A percentile compares a stretch with the other conserved stretches of the same genome.
Conservation (phyloP, 2,329 filamentous ascomycete species). For the Rutstroemia sydowiana region DNA sequence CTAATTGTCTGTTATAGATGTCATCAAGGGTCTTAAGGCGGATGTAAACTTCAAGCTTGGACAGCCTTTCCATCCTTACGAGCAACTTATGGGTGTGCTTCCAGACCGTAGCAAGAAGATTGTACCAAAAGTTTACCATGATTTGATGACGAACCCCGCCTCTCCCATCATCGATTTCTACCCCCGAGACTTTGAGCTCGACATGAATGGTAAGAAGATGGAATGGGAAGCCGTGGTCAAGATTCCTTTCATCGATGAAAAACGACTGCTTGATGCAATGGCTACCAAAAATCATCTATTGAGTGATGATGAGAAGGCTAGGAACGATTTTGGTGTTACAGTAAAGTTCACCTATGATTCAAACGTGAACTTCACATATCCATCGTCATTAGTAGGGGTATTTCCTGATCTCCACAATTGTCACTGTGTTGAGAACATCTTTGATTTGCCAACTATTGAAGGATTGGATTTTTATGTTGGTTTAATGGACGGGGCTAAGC, state of each 20-base stretch:
- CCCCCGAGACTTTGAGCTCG: constrained; percentile 89
- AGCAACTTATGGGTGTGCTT: constrained; percentile 96
- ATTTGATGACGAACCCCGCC: constrained; percentile 81
- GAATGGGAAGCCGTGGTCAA: constrained; percentile 99
- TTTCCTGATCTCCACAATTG: constrained; percentile 86
- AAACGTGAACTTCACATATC: constrained; percentile 73
- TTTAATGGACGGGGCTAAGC: constrained; percentile 73
- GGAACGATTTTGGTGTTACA: constrained; percentile 87
- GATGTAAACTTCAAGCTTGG: constrained; percentile 90
- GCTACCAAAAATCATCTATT: constrained; percentile 71
- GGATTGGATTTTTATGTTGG: constrained; percentile 80
- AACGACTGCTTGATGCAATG: constrained; percentile 78
- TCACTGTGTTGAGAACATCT: constrained; percentile 91
- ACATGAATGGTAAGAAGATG: constrained; percentile 99
- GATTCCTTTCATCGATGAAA: constrained; percentile 96
- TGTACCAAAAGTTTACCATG: constrained; percentile 79
- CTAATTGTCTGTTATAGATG: constrained; percentile 47
- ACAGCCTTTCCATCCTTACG: constrained; percentile 88
- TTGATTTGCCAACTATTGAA: constrained; percentile 87
- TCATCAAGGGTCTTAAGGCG: constrained; percentile 78
- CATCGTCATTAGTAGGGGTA: constrained; percentile 78
- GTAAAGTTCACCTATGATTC: constrained; percentile 86
- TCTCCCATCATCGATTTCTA: constrained; percentile 98
- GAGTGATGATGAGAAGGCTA: constrained; percentile 67
- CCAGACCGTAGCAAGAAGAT: constrained; percentile 97